phyloP scores from a whole-genome alignment of 2,329 filamentous ascomycete species.

The Neophaeococcomyces aloes region DNA sequence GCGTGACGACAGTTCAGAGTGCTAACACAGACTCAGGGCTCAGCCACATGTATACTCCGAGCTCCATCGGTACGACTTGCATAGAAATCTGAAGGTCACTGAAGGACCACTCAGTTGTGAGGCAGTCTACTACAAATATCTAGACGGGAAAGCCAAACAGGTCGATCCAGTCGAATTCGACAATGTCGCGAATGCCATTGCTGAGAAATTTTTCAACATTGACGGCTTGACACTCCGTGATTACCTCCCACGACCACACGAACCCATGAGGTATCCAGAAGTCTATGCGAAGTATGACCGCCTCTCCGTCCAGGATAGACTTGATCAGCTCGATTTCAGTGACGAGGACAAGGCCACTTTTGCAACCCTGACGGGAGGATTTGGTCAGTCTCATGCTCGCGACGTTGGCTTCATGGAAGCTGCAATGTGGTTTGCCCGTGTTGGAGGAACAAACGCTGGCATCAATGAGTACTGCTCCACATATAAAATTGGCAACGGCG shows the following conservation, averaged over 20 bases:
- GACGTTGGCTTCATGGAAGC: too few relatives aligned
- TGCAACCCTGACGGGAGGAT: too few relatives aligned
- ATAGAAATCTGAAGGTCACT: slow-evolving; percentile 27
- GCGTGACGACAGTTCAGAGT: too few relatives aligned
- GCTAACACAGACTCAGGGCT: too few relatives aligned
- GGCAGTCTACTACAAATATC: too few relatives aligned
- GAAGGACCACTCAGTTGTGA: neutral
- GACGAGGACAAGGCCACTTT: slow-evolving; percentile 33
- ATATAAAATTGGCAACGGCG: too few relatives aligned
- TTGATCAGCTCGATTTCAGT: slow-evolving; percentile 34
- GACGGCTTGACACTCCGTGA: slow-evolving; percentile 32
- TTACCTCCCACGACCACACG: slow-evolving; percentile 34
- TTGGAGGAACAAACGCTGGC: too few relatives aligned
- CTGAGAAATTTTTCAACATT: slow-evolving; percentile 39
- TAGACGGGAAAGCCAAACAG: neutral
- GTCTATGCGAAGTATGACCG: slow-evolving; percentile 28
- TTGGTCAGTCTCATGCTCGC: too few relatives aligned
- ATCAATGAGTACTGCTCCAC: too few relatives aligned
- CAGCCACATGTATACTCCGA: slow-evolving; percentile 38
- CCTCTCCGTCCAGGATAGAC: slow-evolving; percentile 34
- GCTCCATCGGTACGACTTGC: slow-evolving; percentile 38
- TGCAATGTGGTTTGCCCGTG: too few relatives aligned
- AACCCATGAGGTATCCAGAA: too few relatives aligned
- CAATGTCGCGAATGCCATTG: slow-evolving; percentile 24
- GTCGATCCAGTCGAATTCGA: neutral